Evolutionary conservation across 2,329 filamentous ascomycete species (phyloP), one percentile per base, ranked within the genome.

Genomic region (Penicillium oxalicum): DNA sequence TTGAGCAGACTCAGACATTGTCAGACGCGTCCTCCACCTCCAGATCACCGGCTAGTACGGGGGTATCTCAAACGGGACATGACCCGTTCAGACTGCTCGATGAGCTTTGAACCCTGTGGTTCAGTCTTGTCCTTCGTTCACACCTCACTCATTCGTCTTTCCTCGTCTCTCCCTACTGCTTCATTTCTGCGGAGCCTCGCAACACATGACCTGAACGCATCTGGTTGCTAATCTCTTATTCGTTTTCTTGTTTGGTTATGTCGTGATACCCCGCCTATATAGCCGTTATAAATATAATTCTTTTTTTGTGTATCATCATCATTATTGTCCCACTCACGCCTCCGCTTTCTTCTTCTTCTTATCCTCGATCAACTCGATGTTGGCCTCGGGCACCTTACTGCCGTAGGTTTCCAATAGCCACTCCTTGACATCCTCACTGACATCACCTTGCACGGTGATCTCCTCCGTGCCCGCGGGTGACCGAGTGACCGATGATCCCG

Each of bases 381-480:
- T 96, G 66, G 95, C 89, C 74, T 94, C 88, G 2, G 91, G 91
- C 60, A 98, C 87, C 56, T 90, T 82, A 69, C 86, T 86, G 24
- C 68, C 70, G 71, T 95, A 94, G 66, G 88, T 87, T 66, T 96
- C 90, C 55, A 87, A 68, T 64, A 98, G 72, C 74, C 91, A 96
- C 67, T 97, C 93, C 64, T 88, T 81, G 56, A 98, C 84, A 73
- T 98, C 93, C 62, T 93, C 88, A 68, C 90, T 95, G 54, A 98
- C 84, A 73, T 98, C 93, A 32, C 93, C 93, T 73, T 98, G 93
- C 18, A 98, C 89, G 4, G 95, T 94, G 67, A 98, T 97, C 73
- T 97, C 93, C 72, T 98, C 93, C 13, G 87, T 87, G 24, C 88
- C 89, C 47, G 83, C 84, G 0, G 89, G 80, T 1, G 87, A 81